Evolutionary conservation across 768 basidiomycete species (phyloP).

Genomic region (Suillus sp.): DNA sequence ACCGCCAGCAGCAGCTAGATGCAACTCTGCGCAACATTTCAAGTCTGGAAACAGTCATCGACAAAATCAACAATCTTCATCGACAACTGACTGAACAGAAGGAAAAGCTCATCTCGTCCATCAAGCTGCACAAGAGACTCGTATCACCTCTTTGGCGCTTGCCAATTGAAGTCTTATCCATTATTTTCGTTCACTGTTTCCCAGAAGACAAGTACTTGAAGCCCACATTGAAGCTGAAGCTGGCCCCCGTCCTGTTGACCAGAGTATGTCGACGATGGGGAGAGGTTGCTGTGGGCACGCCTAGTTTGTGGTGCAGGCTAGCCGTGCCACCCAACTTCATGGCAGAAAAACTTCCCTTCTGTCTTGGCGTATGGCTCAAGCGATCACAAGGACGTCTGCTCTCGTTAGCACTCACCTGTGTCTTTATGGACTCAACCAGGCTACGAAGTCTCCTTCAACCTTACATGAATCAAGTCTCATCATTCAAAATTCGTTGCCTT

Average conservation of each 20-base stretch:
- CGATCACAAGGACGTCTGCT: constrained; percentile 20
- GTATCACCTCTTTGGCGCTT: constrained; percentile 38
- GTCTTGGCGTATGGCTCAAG: not conserved
- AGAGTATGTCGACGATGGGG: constrained; percentile 47
- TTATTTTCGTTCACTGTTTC: constrained; percentile 48
- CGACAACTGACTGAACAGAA: constrained; percentile 19
- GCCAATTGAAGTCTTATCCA: constrained; percentile 48
- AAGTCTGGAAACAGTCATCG: constrained; percentile 14
- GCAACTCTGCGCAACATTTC: not conserved
- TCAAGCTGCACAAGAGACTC: constrained; percentile 20
- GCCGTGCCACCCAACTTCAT: too few relatives aligned
- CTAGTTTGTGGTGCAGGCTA: constrained; percentile 45
- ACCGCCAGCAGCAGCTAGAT: not conserved
- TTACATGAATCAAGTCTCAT: constrained; percentile 17
- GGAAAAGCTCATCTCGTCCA: constrained; percentile 1
- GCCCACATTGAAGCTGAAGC: too few relatives aligned
- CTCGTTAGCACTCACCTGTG: not conserved
- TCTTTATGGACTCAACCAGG: not conserved
- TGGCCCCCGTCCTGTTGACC: constrained; percentile 42
- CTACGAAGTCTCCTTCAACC: constrained; percentile 20
- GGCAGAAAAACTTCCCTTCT: not conserved
- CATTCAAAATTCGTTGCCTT: too few relatives aligned
- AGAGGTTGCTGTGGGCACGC: constrained; percentile 38
- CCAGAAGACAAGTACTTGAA: constrained; percentile 27
- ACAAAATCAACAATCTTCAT: constrained; percentile 14